Base-by-base conservation (phyloP, 2,329 filamentous ascomycete species). In the Diaporthe vaccinii region DNA sequence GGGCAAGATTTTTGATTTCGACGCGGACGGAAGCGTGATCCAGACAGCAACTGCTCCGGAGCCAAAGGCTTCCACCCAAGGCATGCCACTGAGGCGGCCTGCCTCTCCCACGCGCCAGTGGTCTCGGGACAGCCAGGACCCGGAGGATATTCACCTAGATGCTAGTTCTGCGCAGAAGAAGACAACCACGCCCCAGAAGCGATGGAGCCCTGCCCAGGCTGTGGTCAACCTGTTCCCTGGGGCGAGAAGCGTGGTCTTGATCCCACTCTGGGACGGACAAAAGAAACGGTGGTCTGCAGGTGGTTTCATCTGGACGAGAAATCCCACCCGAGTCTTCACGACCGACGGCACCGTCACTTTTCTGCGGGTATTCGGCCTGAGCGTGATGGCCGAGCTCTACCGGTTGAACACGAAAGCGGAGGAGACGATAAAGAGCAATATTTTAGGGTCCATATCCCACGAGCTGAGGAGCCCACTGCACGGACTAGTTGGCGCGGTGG, bases 381-480 rank as follows among this genome's bases (percentile, higher is more conserved):
- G 87, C 0, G 88, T 90, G 22, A 91, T 91, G 84, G 86, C 88
- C 0, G 90, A 92, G 72, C 83, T 92, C 0, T 85, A 87, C 0
- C 84, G 88, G 2, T 76, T 90, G 6, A 81, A 85, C 15, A 78
- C 82, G 0, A 73, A 81, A 15, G 79, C 81, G 14, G 83, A 84
- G 0, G 84, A 87, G 46, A 86, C 84, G 71, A 87, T 89, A 44
- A 91, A 91, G 79, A 87, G 87, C 1, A 89, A 91, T 74, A 88
- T 91, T 49, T 86, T 93, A 10, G 88, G 89, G 0, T 91, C 88
- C 1, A 87, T 93, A 8, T 91, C 88, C 4, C 91, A 93, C 78
- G 91, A 93, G 79, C 82, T 93, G 20, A 85, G 91, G 6, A 91
- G 88, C 2, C 91, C 91, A 0, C 82, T 93, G 0, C 91, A 93